Evolutionary conservation across 2,329 filamentous ascomycete species (phyloP).

Genomic region (Geosmithia flava): DNA sequence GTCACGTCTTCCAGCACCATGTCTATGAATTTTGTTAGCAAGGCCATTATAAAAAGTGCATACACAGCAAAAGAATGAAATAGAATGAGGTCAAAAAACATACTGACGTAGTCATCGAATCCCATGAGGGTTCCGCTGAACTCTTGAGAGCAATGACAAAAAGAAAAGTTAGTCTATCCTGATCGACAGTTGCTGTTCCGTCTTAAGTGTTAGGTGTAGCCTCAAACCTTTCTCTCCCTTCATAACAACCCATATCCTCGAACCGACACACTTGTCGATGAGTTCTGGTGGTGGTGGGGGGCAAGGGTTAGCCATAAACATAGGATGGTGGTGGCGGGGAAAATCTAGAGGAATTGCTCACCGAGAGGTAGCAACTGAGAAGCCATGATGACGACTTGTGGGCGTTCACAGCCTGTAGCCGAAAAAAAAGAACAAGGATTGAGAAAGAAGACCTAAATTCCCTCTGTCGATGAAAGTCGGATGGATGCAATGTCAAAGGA

Average conservation of each 20-base stretch:
- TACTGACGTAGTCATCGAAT: conserved; percentile 99
- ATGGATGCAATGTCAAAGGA: too few species aligned
- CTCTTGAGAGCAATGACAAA: conserved; percentile 39
- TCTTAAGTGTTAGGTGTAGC: too few species aligned
- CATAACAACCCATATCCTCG: conserved; percentile 98
- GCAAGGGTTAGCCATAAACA: too few species aligned
- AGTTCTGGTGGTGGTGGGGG: too few species aligned
- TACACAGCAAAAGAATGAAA: too few species aligned
- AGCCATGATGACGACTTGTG: conserved; percentile 37
- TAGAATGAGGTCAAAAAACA: conserved; percentile 30
- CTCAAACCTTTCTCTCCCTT: conserved; percentile 86
- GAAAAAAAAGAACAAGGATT: too few species aligned
- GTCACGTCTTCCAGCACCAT: conserved; percentile 98
- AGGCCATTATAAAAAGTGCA: neutral
- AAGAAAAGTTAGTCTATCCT: conserved; percentile 1
- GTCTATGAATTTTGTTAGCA: conserved; percentile 41
- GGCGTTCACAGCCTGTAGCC: neutral
- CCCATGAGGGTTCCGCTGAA: conserved; percentile 90
- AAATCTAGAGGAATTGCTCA: conserved; percentile 19
- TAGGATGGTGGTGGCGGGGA: too few species aligned
- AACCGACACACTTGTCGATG: conserved; percentile 98
- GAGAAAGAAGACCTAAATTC: too few species aligned
- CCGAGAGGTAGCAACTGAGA: conserved; percentile 64
- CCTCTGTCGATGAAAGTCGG: too few species aligned
- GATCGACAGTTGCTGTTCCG: too few species aligned